Percentiles rank a stretch among this genome's conserved stretches.
Conservation (phyloP, 192 early-diverging fungal genomes). For the Coemansia sp. region DNA sequence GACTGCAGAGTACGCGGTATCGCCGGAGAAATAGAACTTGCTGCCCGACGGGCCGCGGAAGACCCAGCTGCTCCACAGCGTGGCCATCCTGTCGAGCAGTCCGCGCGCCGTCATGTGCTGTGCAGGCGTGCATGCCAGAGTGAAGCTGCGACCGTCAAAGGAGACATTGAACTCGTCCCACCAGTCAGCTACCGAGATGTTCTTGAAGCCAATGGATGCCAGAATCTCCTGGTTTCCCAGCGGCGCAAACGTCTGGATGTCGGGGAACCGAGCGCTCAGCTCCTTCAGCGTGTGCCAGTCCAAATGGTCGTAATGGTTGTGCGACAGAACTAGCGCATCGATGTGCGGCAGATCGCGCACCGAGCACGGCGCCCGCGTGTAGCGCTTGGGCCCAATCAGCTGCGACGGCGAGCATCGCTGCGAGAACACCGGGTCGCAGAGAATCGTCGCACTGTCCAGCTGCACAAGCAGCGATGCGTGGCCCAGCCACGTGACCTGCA, state of each 20-base stretch:
- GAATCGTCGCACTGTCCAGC: constrained; percentile 64
- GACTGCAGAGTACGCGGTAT: constrained; percentile 79
- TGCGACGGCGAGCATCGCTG: constrained; percentile 71
- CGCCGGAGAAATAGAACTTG: constrained; percentile 57
- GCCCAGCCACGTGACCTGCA: constrained; percentile 62
- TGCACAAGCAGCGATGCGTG: constrained; percentile 69
- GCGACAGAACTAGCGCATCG: constrained; percentile 75
- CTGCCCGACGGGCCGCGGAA: constrained; percentile 45
- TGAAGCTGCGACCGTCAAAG: constrained; percentile 18
- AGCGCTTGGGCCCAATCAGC: constrained; percentile 68
- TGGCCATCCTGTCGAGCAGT: constrained; percentile 65
- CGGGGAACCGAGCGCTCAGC: constrained; percentile 53
- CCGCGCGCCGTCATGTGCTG: constrained; percentile 58
- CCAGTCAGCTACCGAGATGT: constrained; percentile 75
- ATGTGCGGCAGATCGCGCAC: constrained; percentile 67
- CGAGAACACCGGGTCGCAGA: constrained; percentile 78
- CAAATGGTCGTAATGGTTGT: constrained; percentile 91
- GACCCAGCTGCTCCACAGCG: constrained; percentile 81
- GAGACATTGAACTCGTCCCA: constrained; percentile 61
- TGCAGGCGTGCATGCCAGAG: constrained; percentile 75
- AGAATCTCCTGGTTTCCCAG: constrained; percentile 76
- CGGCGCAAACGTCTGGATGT: constrained; percentile 68
- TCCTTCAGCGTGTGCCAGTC: constrained; percentile 66
- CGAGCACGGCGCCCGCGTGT: constrained; percentile 63
- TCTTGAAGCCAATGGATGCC: constrained; percentile 52